Evolutionary conservation across 2,329 filamentous ascomycete species (phyloP).

Genomic region (Mollisiaceae sp.): DNA sequence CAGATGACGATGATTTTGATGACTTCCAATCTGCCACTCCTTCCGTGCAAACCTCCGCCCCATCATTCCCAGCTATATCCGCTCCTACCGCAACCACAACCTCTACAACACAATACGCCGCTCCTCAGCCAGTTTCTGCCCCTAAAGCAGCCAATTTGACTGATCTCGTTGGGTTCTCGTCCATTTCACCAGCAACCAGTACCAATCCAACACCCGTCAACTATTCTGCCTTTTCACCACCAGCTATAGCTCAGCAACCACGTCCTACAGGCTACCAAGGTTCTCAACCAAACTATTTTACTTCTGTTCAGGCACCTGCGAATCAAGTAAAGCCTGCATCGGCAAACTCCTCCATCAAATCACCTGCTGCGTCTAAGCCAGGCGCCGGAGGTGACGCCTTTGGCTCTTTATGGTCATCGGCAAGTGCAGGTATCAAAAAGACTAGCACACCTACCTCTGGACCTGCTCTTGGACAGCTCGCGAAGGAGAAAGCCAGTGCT

Average conservation of each 20-base stretch:
- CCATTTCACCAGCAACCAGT: slow-evolving; percentile 76
- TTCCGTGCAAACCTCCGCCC: slow-evolving; percentile 50
- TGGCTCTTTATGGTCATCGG: slow-evolving; percentile 77
- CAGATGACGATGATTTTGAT: slow-evolving; percentile 88
- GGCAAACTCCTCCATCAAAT: slow-evolving; percentile 47
- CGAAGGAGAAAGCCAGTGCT: slow-evolving; percentile 96
- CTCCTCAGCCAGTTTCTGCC: slow-evolving; percentile 84
- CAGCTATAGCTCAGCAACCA: slow-evolving; percentile 47
- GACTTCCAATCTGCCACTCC: slow-evolving; percentile 92
- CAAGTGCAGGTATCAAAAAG: slow-evolving; percentile 79
- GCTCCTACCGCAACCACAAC: slow-evolving; percentile 57
- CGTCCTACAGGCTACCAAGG: slow-evolving; percentile 71
- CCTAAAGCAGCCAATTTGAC: slow-evolving; percentile 80
- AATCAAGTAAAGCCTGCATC: slow-evolving; percentile 41
- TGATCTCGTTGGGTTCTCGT: slow-evolving; percentile 79
- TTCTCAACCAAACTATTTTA: slow-evolving; percentile 91
- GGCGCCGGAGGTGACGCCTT: slow-evolving; percentile 81
- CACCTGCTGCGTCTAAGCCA: slow-evolving; percentile 56
- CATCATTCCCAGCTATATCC: slow-evolving; percentile 46
- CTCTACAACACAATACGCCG: slow-evolving; percentile 72
- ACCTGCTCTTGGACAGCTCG: slow-evolving; percentile 88
- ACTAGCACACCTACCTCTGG: slow-evolving; percentile 64
- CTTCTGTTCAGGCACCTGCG: slow-evolving; percentile 67
- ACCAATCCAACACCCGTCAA: slow-evolving; percentile 61
- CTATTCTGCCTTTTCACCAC: slow-evolving; percentile 66